Percentiles rank a stretch among this genome's conserved stretches.
Conservation (phyloP, 78 protist species). For the Guillardia theta region DNA sequence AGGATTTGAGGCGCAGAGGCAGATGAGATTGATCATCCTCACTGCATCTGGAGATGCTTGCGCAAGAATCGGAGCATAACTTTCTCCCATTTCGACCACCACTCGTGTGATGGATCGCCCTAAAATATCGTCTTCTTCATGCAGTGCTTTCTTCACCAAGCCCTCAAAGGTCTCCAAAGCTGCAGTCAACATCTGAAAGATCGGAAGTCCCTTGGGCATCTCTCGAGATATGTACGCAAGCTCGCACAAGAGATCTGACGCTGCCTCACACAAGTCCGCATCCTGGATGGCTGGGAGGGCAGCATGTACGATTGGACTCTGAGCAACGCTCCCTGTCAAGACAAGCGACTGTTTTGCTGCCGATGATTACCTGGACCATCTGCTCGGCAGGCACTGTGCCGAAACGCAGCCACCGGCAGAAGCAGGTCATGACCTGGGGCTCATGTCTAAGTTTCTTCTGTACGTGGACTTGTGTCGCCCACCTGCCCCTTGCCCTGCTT, state of each 20-base stretch:
- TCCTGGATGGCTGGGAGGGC: not conserved
- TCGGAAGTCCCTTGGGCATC: not conserved
- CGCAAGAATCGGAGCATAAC: not conserved
- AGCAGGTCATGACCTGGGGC: not conserved
- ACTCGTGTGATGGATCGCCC: not conserved
- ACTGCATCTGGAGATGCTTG: not conserved
- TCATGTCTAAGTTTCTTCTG: not conserved
- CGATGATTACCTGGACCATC: too few relatives aligned
- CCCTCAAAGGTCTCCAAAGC: not conserved
- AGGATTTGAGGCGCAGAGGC: not conserved
- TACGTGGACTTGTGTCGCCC: not conserved
- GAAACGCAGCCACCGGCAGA: conserved; percentile 20
- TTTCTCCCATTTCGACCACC: not conserved
- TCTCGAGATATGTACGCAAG: not conserved
- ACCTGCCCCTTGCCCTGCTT: too few relatives aligned
- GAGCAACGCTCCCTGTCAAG: too few relatives aligned
- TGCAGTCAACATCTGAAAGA: not conserved
- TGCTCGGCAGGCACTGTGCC: not conserved
- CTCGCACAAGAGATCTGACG: conserved; percentile 18
- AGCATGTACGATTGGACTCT: not conserved
- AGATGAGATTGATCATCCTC: not conserved
- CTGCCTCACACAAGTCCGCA: not conserved
- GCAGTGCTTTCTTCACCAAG: not conserved
- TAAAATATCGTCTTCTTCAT: not conserved
- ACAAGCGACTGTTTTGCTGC: too few relatives aligned